Percentiles rank a stretch among this genome's conserved stretches.
These are phyloP conservation scores for Aspergillus sclerotiicarbonarius DNA, from an alignment of 495 filamentous ascomycete genomes.

Conservation along the genomic window DNA sequence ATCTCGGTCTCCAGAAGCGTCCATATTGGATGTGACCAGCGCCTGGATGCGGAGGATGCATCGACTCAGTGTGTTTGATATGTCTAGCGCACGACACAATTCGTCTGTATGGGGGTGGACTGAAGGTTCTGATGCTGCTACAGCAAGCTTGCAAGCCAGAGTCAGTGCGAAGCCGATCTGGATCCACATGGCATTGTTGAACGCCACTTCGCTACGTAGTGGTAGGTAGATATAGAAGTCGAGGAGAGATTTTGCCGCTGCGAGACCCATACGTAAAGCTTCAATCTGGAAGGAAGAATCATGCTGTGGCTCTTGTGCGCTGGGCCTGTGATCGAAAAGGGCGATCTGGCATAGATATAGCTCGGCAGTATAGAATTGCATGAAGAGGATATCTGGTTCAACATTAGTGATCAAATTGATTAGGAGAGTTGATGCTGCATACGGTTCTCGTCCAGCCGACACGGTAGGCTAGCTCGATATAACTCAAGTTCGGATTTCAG, in stretches of 20 bases:
- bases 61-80: background rate
- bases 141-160: slow-evolving; percentile 6
- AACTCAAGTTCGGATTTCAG: background rate
- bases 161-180: slow-evolving; percentile 11
- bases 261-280: slow-evolving; percentile 1
- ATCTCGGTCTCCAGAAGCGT: slow-evolving; percentile 7
- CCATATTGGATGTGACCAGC: slow-evolving; percentile 7
- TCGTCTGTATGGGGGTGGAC: background rate
- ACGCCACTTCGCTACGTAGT: background rate
- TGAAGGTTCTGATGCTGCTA: slow-evolving; percentile 2
- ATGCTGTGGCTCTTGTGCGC: background rate
- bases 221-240: slow-evolving; percentile 3
- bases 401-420: no score
- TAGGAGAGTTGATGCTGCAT: no score
- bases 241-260: background rate
- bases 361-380: slow-evolving; percentile 7
- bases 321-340: slow-evolving; percentile 4
- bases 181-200: slow-evolving; percentile 9
- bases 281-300: slow-evolving; percentile 8
- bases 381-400: slow-evolving; percentile 3
- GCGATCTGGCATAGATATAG: slow-evolving; percentile 11
- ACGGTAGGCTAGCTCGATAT: background rate
- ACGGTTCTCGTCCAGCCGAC: background rate
- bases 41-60: slow-evolving; percentile 9
- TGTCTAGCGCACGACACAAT: background rate